Evolutionary conservation across 2,329 filamentous ascomycete genomes (phyloP).

Genomic region (Elsinoe arachidis): DNA sequence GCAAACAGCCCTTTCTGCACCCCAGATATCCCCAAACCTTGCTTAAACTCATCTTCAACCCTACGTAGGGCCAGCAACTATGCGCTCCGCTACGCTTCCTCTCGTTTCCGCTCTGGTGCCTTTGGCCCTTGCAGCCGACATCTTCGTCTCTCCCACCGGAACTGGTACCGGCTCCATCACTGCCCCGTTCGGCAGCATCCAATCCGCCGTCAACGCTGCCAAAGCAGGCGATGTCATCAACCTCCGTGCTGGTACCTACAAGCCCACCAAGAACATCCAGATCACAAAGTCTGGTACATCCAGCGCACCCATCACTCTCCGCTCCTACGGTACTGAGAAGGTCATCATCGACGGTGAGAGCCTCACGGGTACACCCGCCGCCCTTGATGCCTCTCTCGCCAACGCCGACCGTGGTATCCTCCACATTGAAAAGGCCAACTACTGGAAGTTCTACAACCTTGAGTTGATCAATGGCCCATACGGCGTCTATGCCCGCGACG

Average conservation of each 20-base stretch:
- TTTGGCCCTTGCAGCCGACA: conserved; percentile 20
- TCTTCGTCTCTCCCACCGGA: conserved; percentile 41
- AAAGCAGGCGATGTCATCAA: conserved; percentile 40
- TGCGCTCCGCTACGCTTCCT: neutral
- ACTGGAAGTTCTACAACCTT: conserved; percentile 40
- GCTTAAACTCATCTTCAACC: neutral
- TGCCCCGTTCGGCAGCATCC: conserved; percentile 39
- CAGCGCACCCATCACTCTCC: conserved; percentile 34
- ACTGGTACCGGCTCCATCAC: conserved; percentile 34
- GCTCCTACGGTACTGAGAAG: conserved; percentile 36
- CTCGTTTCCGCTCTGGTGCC: neutral
- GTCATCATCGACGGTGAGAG: conserved; percentile 41
- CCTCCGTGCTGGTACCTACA: conserved; percentile 39
- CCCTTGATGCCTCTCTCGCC: conserved; percentile 32
- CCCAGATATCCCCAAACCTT: neutral
- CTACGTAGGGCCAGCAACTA: neutral
- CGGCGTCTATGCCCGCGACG: conserved; percentile 30
- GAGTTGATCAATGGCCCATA: conserved; percentile 33
- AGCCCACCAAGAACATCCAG: conserved; percentile 40
- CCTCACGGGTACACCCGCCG: conserved; percentile 34
- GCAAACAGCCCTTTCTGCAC: neutral
- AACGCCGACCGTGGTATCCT: conserved; percentile 39
- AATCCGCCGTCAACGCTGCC: conserved; percentile 39
- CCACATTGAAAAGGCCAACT: conserved; percentile 39
- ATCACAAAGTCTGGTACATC: conserved; percentile 36